Percentiles rank a stretch among this genome's conserved stretches.
These are phyloP conservation scores for Acacia confusa DNA, from an alignment of 306 rosid genomes.

Conservation along the genomic window DNA sequence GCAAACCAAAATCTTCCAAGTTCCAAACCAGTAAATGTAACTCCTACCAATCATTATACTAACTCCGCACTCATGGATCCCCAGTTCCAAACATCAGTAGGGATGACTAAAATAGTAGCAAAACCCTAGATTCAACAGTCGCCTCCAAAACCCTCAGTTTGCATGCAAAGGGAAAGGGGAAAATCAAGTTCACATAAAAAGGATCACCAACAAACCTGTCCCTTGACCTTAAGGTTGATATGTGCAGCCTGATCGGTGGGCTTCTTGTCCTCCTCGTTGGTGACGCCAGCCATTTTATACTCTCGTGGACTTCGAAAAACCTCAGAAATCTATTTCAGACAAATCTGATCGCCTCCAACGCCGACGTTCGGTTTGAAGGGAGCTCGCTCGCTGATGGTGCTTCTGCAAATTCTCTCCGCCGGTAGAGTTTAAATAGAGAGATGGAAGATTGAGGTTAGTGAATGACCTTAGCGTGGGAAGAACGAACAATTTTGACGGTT, in stretches of 20 bases:
- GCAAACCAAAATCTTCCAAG: too few species aligned
- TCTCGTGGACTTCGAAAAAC: not conserved
- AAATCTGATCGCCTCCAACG: not conserved
- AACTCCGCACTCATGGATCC: not conserved
- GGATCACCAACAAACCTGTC: slow-evolving; percentile 53
- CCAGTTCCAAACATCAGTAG: too few species aligned
- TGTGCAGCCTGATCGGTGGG: slow-evolving; percentile 65
- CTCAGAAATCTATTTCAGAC: not conserved
- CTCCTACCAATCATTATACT: not conserved
- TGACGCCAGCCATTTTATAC: slow-evolving; percentile 56
- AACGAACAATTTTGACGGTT: not conserved
- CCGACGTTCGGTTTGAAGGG: not conserved
- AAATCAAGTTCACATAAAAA: not conserved
- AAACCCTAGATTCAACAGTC: slow-evolving; percentile 29
- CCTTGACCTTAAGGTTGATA: slow-evolving; percentile 86
- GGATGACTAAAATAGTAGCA: not conserved
- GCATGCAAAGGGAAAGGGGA: not conserved
- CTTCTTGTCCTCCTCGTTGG: slow-evolving; percentile 68
- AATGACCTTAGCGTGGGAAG: not conserved
- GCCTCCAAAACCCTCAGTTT: not conserved
- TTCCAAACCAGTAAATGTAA: too few species aligned
- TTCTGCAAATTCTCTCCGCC: not conserved
- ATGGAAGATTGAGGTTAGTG: not conserved
- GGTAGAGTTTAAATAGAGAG: not conserved
- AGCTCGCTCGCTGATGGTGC: not conserved